Evolutionary conservation across 1,284 basidiomycete genomes (phyloP), one percentile per base, ranked within the genome.

Genomic region (Golubevia sp.): DNA sequence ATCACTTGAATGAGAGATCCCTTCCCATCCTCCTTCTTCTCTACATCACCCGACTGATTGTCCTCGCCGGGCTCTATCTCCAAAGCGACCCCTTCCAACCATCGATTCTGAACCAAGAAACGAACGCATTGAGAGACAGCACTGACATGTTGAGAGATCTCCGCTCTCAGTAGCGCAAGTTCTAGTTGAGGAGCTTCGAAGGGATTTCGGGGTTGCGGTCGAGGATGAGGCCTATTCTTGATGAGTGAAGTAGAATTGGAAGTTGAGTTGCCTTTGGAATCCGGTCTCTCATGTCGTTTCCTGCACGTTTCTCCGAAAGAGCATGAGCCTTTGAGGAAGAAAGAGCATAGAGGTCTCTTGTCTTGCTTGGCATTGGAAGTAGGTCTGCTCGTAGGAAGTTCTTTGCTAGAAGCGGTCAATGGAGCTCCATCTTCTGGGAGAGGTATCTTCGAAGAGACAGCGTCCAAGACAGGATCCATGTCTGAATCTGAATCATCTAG

Each of bases 61-160:
- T 44, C 38, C 18, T 44, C 38, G 11, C 38, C 38, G 18, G 38
- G 13, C 18, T 44, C 38, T 44, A 44, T 44, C 38, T 44, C 38
- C 6, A 64, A 70, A 62, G 82, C 81, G 21, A 82, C 76, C 49
- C 70, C 61, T 23, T 64, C 25, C 0, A 83, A 66, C 69, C 76
- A 77, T 53, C 73, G 67, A 55, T 83, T 83, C 59, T 77, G 72
- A 21, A 82, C 73, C 20, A 83, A 62, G 64, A 83, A 83, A 3
- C 78, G 63, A 57, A 83, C 70, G 6, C 71, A 67, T 52, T 83
- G 81, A 11, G 74, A 71, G 1, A 82, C 69, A 2, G 77, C 73
- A 50, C 75, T 66, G 44, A 81, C 73, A 50, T 83, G 81, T 62
- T 76, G 75, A 15, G 63, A 67, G 38, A 82, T 83, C 58, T 83